phyloP scores from a whole-genome alignment of 2,329 filamentous ascomycete genomes.

The Cucurbitaria berberidis region DNA sequence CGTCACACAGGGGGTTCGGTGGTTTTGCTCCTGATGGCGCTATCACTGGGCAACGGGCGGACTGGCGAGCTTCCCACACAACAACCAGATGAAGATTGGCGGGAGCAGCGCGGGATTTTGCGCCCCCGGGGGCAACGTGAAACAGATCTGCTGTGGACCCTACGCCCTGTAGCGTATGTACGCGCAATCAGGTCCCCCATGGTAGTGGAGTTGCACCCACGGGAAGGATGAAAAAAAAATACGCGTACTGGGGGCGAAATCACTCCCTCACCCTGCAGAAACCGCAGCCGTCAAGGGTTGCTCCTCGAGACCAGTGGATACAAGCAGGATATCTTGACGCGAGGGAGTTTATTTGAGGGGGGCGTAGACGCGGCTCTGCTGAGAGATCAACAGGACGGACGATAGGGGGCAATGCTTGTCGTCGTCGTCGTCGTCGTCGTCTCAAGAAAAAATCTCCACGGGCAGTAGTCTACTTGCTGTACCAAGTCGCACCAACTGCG shows the following conservation, averaged over 20 bases:
- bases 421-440: no score
- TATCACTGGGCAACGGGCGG: slow-evolving; percentile 22
- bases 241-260: background rate
- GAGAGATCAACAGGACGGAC: slow-evolving; percentile 15
- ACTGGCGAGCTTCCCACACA: slow-evolving; percentile 7
- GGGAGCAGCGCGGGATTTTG: slow-evolving; percentile 22
- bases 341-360: background rate
- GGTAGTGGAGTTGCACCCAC: no score
- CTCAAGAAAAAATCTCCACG: slow-evolving; percentile 11
- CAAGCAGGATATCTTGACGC: background rate
- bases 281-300: background rate
- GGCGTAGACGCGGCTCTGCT: background rate
- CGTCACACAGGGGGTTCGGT: slow-evolving; percentile 30
- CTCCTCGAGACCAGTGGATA: no score
- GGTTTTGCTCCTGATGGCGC: slow-evolving; percentile 17
- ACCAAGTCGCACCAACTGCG: slow-evolving; percentile 28
- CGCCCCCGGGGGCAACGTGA: slow-evolving; percentile 28
- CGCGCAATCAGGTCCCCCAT: slow-evolving; percentile 40
- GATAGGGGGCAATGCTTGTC: slow-evolving; percentile 29
- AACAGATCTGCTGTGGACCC: slow-evolving; percentile 41
- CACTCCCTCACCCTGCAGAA: background rate
- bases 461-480: no score
- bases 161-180: slow-evolving; percentile 27
- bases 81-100: slow-evolving; percentile 22
- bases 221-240: background rate